Percentiles rank a stretch among this genome's conserved stretches.
These are phyloP conservation scores for Nothophoma quercina DNA, from an alignment of 2,329 filamentous ascomycete genomes.

Conservation along the genomic window DNA sequence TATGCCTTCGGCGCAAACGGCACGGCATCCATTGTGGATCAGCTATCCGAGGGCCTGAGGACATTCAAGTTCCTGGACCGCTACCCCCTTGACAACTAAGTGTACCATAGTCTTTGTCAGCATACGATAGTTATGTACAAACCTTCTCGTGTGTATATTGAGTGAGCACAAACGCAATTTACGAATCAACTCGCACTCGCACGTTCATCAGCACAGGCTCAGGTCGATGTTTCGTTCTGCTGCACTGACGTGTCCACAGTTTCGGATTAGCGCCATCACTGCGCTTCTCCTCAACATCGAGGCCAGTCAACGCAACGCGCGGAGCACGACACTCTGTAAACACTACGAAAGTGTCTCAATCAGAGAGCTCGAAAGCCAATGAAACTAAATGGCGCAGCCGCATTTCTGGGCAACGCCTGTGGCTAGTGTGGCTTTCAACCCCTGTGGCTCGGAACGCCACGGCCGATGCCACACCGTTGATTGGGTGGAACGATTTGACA, in stretches of 20 bases:
- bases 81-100: constrained; percentile 63
- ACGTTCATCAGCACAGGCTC: neutral
- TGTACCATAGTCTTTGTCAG: neutral
- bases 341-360: neutral
- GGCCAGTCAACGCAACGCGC: constrained; percentile 3
- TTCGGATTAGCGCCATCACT: neutral
- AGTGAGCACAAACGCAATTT: neutral
- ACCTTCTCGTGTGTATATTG: neutral
- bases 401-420: no score
- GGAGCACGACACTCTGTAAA: constrained; percentile 3
- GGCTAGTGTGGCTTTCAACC: no score
- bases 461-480: constrained; percentile 11
- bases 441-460: constrained; percentile 3
- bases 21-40: constrained; percentile 25
- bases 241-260: neutral
- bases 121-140: neutral
- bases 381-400: constrained; percentile 10
- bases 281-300: neutral
- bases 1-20: constrained; percentile 28
- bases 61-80: constrained; percentile 72
- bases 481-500: constrained; percentile 9
- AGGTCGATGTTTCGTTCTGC: neutral
- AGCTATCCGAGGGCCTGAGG: constrained; percentile 61
- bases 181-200: neutral
- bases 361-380: neutral